These are phyloP conservation scores for Cardamine chenopodiifolia DNA, from an alignment of 345 rosid species.

Conservation along the genomic window DNA sequence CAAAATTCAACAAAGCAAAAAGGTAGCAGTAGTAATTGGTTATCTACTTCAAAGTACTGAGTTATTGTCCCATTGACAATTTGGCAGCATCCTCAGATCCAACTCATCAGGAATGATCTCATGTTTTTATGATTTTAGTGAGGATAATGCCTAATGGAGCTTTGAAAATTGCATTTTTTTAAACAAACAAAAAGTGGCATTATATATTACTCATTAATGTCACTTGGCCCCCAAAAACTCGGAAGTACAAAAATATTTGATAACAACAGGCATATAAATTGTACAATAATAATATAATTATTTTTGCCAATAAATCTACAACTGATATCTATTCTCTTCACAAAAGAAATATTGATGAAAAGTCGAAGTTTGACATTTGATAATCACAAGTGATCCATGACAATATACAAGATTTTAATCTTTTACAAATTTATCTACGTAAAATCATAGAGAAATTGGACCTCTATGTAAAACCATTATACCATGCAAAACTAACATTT, in stretches of 20 bases:
- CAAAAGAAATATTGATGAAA: background rate
- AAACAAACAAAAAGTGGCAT: too few relatives aligned
- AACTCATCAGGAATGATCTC: background rate
- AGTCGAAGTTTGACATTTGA: background rate
- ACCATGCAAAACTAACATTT: background rate
- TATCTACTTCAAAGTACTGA: background rate
- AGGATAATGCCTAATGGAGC: background rate
- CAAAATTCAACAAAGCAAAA: conserved; percentile 2
- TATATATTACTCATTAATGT: background rate
- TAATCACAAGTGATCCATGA: background rate
- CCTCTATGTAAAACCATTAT: too few relatives aligned
- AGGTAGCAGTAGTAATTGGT: background rate
- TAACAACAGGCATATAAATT: background rate
- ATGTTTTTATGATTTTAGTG: background rate
- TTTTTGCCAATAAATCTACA: background rate
- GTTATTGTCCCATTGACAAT: background rate
- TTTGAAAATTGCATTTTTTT: background rate
- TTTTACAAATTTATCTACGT: background rate
- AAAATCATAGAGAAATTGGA: background rate
- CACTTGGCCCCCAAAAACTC: background rate
- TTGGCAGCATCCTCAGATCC: background rate
- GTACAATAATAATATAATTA: background rate
- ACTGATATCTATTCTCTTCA: background rate
- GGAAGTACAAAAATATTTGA: background rate
- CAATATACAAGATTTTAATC: background rate